A percentile compares a stretch with the other conserved stretches of the same genome.
Evolutionary conservation across 1,139 yeast genomes (phyloP).

Genomic region (Ogataea hybrid): DNA sequence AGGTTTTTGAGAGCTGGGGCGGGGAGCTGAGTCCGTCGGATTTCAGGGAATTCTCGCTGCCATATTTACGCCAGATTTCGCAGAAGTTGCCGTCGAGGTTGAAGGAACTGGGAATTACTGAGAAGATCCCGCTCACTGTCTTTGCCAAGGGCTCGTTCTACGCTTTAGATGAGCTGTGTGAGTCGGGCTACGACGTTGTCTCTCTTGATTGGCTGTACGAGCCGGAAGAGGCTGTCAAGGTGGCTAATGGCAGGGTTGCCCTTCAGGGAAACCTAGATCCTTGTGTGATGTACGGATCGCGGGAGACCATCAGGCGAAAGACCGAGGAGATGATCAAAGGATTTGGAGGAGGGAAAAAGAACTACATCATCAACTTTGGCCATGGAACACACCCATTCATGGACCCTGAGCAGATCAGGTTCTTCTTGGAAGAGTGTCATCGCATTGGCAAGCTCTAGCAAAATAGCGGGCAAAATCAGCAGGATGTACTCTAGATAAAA

Average conservation of each 20-base stretch:
- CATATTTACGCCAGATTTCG: constrained; percentile 79
- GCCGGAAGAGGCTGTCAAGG: constrained; percentile 81
- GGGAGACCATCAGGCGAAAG: constrained; percentile 73
- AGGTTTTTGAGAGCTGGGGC: constrained; percentile 97
- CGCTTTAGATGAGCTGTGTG: constrained; percentile 83
- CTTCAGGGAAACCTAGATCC: constrained; percentile 97
- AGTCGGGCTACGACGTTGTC: constrained; percentile 80
- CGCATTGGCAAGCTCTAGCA: constrained; percentile 51
- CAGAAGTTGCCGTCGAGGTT: constrained; percentile 66
- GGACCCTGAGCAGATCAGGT: constrained; percentile 86
- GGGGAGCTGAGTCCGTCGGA: constrained; percentile 93
- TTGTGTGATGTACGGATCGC: constrained; percentile 87
- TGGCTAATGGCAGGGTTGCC: constrained; percentile 76
- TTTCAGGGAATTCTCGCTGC: constrained; percentile 83
- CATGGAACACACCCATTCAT: constrained; percentile 98
- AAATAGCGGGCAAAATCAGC: not conserved
- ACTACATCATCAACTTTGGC: constrained; percentile 91
- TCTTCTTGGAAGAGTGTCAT: constrained; percentile 85
- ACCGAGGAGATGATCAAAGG: constrained; percentile 86
- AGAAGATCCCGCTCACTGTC: constrained; percentile 79
- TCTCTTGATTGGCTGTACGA: constrained; percentile 91
- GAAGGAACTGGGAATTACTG: constrained; percentile 65
- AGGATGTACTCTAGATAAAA: not conserved
- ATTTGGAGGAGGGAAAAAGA: constrained; percentile 88
- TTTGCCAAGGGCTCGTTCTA: constrained; percentile 99